These are phyloP conservation scores for Colletotrichum sp. DNA, from an alignment of 2,329 filamentous ascomycete species.

Conservation along the genomic window DNA sequence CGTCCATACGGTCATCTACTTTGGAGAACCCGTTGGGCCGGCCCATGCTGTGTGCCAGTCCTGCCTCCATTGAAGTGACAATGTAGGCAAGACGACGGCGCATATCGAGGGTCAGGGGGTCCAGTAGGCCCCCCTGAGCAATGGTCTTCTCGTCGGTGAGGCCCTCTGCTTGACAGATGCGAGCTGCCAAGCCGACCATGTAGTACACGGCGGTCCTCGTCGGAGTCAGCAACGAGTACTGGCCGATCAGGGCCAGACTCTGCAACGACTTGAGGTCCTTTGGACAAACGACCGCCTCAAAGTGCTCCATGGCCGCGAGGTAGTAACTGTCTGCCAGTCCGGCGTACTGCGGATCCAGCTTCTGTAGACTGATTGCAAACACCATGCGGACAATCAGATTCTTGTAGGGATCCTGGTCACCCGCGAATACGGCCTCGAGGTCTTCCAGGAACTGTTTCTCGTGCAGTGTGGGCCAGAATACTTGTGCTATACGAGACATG, in stretches of 20 bases:
- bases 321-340: slow-evolving; percentile 96
- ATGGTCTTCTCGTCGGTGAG: slow-evolving; percentile 91
- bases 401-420: slow-evolving; percentile 78
- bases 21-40: slow-evolving; percentile 86
- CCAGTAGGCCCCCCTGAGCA: slow-evolving; percentile 60
- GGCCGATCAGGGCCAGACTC: slow-evolving; percentile 84
- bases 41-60: slow-evolving; percentile 85
- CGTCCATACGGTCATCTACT: slow-evolving; percentile 80
- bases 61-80: slow-evolving; percentile 85
- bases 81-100: slow-evolving; percentile 88
- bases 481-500: slow-evolving; percentile 66
- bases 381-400: slow-evolving; percentile 92
- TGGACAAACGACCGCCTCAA: slow-evolving; percentile 83
- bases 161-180: slow-evolving; percentile 87
- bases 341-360: slow-evolving; percentile 87
- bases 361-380: slow-evolving; percentile 93
- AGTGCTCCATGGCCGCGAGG: slow-evolving; percentile 81
- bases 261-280: slow-evolving; percentile 92
- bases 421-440: slow-evolving; percentile 80
- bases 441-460: slow-evolving; percentile 79
- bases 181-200: slow-evolving; percentile 84
- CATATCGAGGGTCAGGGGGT: slow-evolving; percentile 86
- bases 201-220: slow-evolving; percentile 94
- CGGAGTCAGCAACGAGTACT: slow-evolving; percentile 91
- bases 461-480: slow-evolving; percentile 86